phyloP scores from a whole-genome alignment of 1,284 basidiomycete genomes.

The Moesziomyces sp. region DNA sequence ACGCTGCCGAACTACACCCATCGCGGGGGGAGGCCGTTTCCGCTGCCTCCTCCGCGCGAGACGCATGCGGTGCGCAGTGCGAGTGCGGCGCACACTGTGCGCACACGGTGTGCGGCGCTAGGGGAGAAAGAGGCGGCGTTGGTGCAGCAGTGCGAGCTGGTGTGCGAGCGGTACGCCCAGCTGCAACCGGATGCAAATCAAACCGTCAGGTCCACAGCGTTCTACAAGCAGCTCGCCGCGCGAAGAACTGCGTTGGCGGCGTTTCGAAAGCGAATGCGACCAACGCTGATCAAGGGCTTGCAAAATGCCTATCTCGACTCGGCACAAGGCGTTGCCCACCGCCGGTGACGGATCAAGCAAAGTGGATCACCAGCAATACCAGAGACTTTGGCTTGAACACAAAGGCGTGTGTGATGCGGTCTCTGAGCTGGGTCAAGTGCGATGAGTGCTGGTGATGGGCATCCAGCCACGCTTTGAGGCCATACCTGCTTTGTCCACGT shows the following conservation, averaged over 20 bases:
- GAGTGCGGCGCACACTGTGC: neutral
- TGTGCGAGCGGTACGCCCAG: neutral
- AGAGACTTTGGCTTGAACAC: too few species aligned
- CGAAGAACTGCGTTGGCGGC: neutral
- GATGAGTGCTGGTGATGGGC: too few species aligned
- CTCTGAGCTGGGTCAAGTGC: too few species aligned
- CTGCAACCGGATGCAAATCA: neutral
- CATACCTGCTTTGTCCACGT: too few species aligned
- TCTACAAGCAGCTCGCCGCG: constrained; percentile 1
- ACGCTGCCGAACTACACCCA: constrained; percentile 8
- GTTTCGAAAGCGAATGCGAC: neutral
- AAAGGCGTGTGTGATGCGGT: too few species aligned
- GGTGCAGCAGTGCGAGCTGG: neutral
- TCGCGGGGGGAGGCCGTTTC: constrained; percentile 14
- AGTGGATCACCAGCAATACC: too few species aligned
- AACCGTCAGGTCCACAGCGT: neutral
- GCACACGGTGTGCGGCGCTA: neutral
- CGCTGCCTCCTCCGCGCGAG: constrained; percentile 21
- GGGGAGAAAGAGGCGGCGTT: constrained; percentile 4
- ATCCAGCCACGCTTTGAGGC: too few species aligned
- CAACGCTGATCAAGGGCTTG: neutral
- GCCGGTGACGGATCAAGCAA: too few species aligned
- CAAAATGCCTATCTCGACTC: constrained; percentile 25
- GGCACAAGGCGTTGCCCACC: neutral
- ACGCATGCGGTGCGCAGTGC: constrained; percentile 10